phyloP scores from a whole-genome alignment of 371 early-diverging fungal species.

The Saksenaea vasiformis region DNA sequence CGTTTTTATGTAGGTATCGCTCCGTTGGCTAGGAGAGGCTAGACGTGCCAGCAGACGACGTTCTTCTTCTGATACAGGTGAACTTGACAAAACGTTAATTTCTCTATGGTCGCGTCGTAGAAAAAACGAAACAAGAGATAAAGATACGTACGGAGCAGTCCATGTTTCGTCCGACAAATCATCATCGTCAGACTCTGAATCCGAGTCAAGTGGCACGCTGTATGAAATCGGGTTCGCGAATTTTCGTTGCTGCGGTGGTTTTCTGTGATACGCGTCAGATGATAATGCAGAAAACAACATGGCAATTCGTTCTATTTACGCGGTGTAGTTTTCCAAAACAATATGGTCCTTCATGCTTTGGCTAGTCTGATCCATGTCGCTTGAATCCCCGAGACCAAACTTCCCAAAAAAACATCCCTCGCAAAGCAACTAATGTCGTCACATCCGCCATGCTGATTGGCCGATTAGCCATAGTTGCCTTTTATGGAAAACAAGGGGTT shows the following conservation, averaged over 20 bases:
- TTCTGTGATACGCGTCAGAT: background rate
- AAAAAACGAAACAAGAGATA: background rate
- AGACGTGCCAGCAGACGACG: background rate
- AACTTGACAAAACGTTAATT: background rate
- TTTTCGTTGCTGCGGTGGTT: background rate
- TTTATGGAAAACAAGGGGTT: no score
- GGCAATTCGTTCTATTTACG: background rate
- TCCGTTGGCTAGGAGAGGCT: background rate
- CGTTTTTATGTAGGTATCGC: background rate
- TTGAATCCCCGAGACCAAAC: no score
- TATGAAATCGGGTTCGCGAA: slow-evolving; percentile 23
- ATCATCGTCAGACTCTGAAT: slow-evolving; percentile 28
- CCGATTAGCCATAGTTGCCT: no score
- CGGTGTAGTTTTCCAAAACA: background rate
- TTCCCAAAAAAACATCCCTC: no score
- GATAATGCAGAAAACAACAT: background rate
- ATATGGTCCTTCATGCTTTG: background rate
- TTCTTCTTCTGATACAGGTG: background rate
- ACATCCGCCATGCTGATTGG: no score
- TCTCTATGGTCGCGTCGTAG: background rate
- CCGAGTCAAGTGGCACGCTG: slow-evolving; percentile 20
- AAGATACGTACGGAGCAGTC: background rate
- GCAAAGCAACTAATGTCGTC: no score
- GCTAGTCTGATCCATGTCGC: background rate
- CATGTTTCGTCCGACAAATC: background rate